These are phyloP conservation scores for Verbascum thapsus DNA, from an alignment of 257 asterid species.

Conservation along the genomic window DNA sequence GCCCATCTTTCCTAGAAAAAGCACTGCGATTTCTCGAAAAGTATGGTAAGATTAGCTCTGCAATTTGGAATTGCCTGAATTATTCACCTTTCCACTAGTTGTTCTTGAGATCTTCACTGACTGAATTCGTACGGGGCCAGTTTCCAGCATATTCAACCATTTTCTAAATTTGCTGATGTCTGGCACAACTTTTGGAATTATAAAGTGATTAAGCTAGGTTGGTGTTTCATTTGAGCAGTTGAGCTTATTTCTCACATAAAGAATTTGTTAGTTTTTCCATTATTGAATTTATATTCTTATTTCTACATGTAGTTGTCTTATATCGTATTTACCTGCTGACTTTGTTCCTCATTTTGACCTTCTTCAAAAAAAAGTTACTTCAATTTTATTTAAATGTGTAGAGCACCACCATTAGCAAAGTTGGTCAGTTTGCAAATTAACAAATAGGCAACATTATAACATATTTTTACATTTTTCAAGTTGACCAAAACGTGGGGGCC, in stretches of 20 bases:
- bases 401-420: conserved; percentile 1
- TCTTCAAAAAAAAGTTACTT: conserved; percentile 16
- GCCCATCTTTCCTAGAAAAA: conserved; percentile 93
- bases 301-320: conserved; percentile 4
- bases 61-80: conserved; percentile 19
- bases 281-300: neutral
- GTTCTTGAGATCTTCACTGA: conserved; percentile 23
- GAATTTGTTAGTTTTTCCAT: conserved; percentile 3
- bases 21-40: conserved; percentile 92
- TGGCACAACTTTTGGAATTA: neutral
- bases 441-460: neutral
- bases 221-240: neutral
- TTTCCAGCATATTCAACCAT: conserved; percentile 15
- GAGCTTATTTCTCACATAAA: conserved; percentile 3
- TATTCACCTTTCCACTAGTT: conserved; percentile 23
- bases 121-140: neutral
- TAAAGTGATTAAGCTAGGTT: neutral
- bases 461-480: conserved; percentile 11
- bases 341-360: conserved; percentile 11
- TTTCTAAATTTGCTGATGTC: conserved; percentile 14
- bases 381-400: neutral
- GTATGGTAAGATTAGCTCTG: conserved; percentile 53
- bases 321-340: conserved; percentile 15
- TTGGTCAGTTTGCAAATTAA: conserved; percentile 5
- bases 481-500: neutral